Evolutionary conservation across 1,139 yeast genomes (phyloP).

Genomic region (Yamadazyma atlantica): DNA sequence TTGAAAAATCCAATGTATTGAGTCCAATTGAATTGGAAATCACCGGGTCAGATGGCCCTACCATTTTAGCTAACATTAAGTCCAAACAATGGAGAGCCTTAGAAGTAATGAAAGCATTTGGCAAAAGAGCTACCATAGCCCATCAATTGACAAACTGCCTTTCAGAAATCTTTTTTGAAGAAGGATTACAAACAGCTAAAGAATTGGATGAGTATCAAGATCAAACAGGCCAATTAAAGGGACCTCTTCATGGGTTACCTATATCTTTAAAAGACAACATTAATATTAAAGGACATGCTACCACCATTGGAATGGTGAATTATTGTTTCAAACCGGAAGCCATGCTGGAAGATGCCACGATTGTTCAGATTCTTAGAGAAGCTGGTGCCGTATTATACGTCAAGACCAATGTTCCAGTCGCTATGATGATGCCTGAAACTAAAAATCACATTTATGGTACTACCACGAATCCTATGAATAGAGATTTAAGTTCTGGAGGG

Average conservation of each 20-base stretch:
- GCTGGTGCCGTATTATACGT: slow-evolving; percentile 36
- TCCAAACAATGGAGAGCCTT: slow-evolving; percentile 24
- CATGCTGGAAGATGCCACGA: slow-evolving; percentile 24
- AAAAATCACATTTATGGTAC: slow-evolving; percentile 34
- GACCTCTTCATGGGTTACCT: slow-evolving; percentile 61
- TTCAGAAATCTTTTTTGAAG: slow-evolving; percentile 35
- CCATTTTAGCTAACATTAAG: slow-evolving; percentile 34
- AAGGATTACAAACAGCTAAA: slow-evolving; percentile 28
- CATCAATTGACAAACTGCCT: slow-evolving; percentile 45
- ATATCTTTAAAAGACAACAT: slow-evolving; percentile 67
- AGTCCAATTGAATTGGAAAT: slow-evolving; percentile 30
- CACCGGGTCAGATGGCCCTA: slow-evolving; percentile 35
- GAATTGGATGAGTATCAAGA: slow-evolving; percentile 28
- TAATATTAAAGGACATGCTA: slow-evolving; percentile 49
- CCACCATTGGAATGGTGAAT: slow-evolving; percentile 49
- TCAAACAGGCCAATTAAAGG: slow-evolving; percentile 23
- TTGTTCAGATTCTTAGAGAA: slow-evolving; percentile 25
- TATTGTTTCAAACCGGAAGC: slow-evolving; percentile 29
- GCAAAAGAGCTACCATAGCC: slow-evolving; percentile 44
- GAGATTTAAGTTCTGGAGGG: slow-evolving; percentile 34
- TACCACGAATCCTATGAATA: slow-evolving; percentile 32
- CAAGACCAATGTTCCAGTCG: slow-evolving; percentile 36
- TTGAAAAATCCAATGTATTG: slow-evolving; percentile 25
- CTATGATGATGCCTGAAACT: slow-evolving; percentile 43
- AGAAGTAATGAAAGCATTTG: slow-evolving; percentile 26